phyloP scores from a whole-genome alignment of 148 eudicot genomes.

The Amaranthus palmeri region DNA sequence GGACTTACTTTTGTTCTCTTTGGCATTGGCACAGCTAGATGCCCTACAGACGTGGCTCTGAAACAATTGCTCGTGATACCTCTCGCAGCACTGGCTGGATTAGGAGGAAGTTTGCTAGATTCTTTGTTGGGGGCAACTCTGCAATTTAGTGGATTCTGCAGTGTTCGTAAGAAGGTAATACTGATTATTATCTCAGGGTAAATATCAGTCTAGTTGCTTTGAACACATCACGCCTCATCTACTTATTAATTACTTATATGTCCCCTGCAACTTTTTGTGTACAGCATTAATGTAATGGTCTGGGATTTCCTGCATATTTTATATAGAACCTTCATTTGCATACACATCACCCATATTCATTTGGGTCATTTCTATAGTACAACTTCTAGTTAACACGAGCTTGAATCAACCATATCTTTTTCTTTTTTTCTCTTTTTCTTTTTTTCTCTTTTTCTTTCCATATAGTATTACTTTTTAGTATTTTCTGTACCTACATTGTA shows the following conservation, averaged over 20 bases:
- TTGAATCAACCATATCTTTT: background rate
- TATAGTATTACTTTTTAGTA: background rate
- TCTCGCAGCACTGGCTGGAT: conserved; percentile 67
- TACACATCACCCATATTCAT: background rate
- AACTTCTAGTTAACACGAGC: background rate
- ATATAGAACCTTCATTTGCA: background rate
- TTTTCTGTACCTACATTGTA: background rate
- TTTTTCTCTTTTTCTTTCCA: background rate
- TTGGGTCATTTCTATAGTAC: background rate
- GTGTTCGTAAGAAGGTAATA: conserved; percentile 74
- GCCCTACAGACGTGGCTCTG: conserved; percentile 47
- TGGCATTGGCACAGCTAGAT: conserved; percentile 62
- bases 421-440: background rate
- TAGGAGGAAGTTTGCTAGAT: conserved; percentile 81
- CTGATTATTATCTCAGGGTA: background rate
- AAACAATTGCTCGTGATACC: conserved; percentile 85
- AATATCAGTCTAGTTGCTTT: background rate
- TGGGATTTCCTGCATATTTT: background rate
- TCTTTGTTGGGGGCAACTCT: conserved; percentile 88
- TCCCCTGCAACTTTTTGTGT: background rate
- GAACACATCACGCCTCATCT: background rate
- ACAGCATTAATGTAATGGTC: background rate
- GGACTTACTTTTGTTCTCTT: conserved; percentile 64
- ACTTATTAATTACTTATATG: background rate
- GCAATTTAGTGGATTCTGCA: conserved; percentile 79